Evolutionary conservation across 805 yeast genomes (phyloP).

Genomic region (Suhomyces tanzawaensis): DNA sequence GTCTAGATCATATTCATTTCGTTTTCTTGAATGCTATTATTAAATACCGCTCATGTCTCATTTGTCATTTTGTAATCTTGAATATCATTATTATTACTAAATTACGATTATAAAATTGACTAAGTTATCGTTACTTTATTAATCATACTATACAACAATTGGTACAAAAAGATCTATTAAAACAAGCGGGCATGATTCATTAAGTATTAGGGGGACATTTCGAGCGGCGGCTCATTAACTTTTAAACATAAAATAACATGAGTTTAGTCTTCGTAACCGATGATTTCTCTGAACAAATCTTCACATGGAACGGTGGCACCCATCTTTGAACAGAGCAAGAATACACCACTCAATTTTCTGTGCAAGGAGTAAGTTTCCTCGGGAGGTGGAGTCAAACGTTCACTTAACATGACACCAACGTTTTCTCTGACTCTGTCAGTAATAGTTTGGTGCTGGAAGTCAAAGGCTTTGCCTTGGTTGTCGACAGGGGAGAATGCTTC

Average conservation of each 20-base stretch:
- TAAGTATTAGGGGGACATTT: slow-evolving; percentile 2
- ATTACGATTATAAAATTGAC: too few relatives aligned
- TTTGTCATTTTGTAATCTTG: too few relatives aligned
- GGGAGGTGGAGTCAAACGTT: slow-evolving; percentile 94
- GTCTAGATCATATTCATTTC: too few relatives aligned
- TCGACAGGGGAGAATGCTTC: slow-evolving; percentile 77
- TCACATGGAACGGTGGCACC: slow-evolving; percentile 81
- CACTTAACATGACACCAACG: slow-evolving; percentile 84
- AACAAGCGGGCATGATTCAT: slow-evolving; percentile 5
- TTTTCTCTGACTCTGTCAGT: slow-evolving; percentile 90
- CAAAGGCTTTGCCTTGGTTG: slow-evolving; percentile 52
- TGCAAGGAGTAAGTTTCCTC: slow-evolving; percentile 97
- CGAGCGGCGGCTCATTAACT: too few relatives aligned
- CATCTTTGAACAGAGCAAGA: slow-evolving; percentile 81
- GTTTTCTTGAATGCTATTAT: too few relatives aligned
- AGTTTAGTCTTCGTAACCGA: slow-evolving; percentile 47
- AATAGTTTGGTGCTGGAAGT: slow-evolving; percentile 82
- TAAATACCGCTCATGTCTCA: too few relatives aligned
- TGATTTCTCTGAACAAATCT: slow-evolving; percentile 69
- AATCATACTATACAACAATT: not conserved
- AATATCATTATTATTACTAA: too few relatives aligned
- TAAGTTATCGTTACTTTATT: not conserved
- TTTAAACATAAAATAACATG: too few relatives aligned
- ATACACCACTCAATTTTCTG: slow-evolving; percentile 92
- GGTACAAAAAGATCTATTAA: not conserved